A percentile compares a stretch with the other conserved stretches of the same genome.
Conservation (phyloP, 148 eudicot species). For the Fagopyrum homotropicum region DNA sequence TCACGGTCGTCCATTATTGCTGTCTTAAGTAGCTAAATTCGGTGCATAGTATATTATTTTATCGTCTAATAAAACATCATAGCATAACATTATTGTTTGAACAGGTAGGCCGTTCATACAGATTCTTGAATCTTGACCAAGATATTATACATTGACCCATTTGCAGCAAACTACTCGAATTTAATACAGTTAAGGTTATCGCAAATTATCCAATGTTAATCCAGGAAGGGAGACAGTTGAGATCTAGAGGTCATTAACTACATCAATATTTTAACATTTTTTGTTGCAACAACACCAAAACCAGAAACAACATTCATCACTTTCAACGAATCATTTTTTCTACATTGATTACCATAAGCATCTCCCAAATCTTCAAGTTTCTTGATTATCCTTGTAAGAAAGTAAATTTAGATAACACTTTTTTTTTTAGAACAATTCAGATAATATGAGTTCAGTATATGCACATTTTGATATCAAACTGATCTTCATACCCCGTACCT, state of each 20-base stretch:
- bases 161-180: neutral
- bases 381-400: no score
- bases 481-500: no score
- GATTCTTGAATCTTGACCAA: neutral
- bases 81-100: neutral
- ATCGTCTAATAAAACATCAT: neutral
- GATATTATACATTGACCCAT: neutral
- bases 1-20: constrained; percentile 3
- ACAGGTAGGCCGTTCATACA: neutral
- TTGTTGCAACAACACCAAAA: no score
- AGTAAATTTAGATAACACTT: no score
- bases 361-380: no score
- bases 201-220: neutral
- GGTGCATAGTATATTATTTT: neutral
- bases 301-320: no score
- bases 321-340: no score
- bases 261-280: no score
- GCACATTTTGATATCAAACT: no score
- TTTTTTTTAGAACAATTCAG: no score
- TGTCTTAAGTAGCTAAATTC: neutral
- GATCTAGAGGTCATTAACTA: neutral
- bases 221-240: neutral
- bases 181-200: neutral
- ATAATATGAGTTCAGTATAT: no score
- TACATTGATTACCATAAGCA: no score